Evolutionary conservation across 495 filamentous ascomycete species (phyloP), one percentile per base, ranked within the genome.

Genomic region (Aspergillus biplanus): DNA sequence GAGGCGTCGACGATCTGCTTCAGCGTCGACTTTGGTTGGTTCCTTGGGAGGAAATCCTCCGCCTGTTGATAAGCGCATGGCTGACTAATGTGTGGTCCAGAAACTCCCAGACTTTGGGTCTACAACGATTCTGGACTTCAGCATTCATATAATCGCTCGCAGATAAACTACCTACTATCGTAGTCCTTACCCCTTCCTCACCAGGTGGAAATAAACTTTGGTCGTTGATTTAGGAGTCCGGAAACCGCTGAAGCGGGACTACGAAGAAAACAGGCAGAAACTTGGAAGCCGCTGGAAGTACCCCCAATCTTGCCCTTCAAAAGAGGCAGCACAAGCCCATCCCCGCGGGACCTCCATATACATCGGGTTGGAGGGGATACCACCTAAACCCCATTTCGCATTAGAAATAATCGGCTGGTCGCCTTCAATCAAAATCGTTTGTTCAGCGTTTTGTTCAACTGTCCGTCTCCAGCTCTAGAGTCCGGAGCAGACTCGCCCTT

Each of bases 401-500:
- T 15, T 15, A 44, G 21, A 50, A 11, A 31, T 31, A 31, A 33
- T 13, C 18, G 13, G 27, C 27, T 50, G 8, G 48, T 18, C 48
- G 21, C 11, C 39, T 13, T 44, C 39, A 44, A 44, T 44, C 11
- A 44, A 7, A 44, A 39, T 39, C 7, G 37, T 13, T 13, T 12
- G 39, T 44, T 44, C 11, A 27, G 21, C 21, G 21, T 27, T 27
- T 27, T 27, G 50, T 53, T 8, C 8, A 31, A 21, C 32, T 12
- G 33, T 34, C 48, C 18, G 9, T n/a, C 39, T 50, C 21, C n/a
- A 50, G 34, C 35, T 49, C 52, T 49, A 31, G 58, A 52, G 48
- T 48, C 52, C 58, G 37, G 58, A 60, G 48, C 58, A 60, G 58
- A 60, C 46, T 39, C 33, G 7, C 50, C 58, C 58, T 60, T 59